Evolutionary conservation across 1,284 basidiomycete species (phyloP).

Genomic region (Apiotrichum akiyoshidainum): DNA sequence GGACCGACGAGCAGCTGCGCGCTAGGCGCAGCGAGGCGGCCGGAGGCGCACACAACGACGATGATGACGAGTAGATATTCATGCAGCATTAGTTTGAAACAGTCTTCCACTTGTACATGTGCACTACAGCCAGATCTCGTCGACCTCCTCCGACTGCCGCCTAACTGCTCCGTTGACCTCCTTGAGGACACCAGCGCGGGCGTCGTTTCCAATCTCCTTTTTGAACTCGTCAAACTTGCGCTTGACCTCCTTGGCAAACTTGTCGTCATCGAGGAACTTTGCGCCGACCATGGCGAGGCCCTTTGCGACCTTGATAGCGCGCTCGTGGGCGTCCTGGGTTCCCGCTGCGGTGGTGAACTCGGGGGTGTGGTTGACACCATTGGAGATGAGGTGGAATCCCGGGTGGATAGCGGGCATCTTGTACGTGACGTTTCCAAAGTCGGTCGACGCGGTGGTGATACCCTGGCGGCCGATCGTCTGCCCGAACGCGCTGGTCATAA

Average conservation of each 20-base stretch:
- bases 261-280: slow-evolving; percentile 41
- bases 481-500: slow-evolving; percentile 27
- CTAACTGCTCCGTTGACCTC: not conserved
- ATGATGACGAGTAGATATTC: slow-evolving; percentile 1
- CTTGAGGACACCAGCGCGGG: not conserved
- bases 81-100: not conserved
- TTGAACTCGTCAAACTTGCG: slow-evolving; percentile 31
- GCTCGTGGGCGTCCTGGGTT: slow-evolving; percentile 32
- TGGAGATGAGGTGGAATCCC: slow-evolving; percentile 15
- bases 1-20: slow-evolving; percentile 29
- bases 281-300: slow-evolving; percentile 46
- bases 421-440: slow-evolving; percentile 34
- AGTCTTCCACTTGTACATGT: not conserved
- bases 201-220: slow-evolving; percentile 2
- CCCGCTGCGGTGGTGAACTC: slow-evolving; percentile 30
- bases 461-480: slow-evolving; percentile 23
- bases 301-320: slow-evolving; percentile 42
- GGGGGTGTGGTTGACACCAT: slow-evolving; percentile 31
- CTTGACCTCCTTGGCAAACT: slow-evolving; percentile 36
- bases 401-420: slow-evolving; percentile 26
- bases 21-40: not conserved
- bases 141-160: not conserved
- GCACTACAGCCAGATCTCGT: slow-evolving; percentile 3
- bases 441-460: slow-evolving; percentile 32
- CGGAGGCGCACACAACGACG: not conserved